These are phyloP conservation scores for Brassica balearica DNA, from an alignment of 441 rosid genomes.

Conservation along the genomic window DNA sequence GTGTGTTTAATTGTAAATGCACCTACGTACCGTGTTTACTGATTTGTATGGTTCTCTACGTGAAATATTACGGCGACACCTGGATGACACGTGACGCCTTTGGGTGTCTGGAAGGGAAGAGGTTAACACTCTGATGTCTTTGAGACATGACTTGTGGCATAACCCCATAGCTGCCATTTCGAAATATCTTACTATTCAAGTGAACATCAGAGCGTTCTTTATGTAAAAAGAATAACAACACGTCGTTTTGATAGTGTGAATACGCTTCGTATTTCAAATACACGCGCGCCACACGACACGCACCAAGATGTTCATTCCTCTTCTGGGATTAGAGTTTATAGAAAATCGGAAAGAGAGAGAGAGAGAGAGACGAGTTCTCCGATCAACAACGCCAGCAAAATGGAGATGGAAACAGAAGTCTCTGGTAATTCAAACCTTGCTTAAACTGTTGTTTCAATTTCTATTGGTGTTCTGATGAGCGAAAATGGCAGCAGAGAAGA, in stretches of 20 bases:
- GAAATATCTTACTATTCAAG: not conserved
- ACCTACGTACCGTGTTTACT: not conserved
- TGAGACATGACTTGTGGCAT: conserved; percentile 20
- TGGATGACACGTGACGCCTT: not conserved
- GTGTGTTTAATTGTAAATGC: not conserved
- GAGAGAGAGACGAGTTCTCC: conserved; percentile 18
- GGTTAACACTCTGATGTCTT: conserved; percentile 5
- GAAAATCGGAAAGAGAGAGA: not conserved
- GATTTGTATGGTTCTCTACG: conserved; percentile 11
- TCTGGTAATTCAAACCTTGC: conserved; percentile 25
- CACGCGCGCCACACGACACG: conserved; percentile 29
- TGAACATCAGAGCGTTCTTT: conserved; percentile 21
- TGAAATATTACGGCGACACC: conserved; percentile 1
- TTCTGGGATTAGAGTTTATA: not conserved
- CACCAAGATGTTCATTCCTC: not conserved
- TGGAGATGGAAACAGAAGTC: conserved; percentile 32
- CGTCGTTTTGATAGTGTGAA: conserved; percentile 1
- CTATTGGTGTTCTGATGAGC: not conserved
- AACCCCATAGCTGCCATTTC: not conserved
- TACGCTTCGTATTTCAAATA: conserved; percentile 32
- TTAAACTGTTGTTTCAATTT: not conserved
- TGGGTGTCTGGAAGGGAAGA: not conserved
- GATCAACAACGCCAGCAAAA: conserved; percentile 25
- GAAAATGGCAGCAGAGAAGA: conserved; percentile 46
- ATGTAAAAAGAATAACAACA: not conserved